Evolutionary conservation across 208 protist genomes (phyloP).

Genomic region (Leishmania gerbilli): DNA sequence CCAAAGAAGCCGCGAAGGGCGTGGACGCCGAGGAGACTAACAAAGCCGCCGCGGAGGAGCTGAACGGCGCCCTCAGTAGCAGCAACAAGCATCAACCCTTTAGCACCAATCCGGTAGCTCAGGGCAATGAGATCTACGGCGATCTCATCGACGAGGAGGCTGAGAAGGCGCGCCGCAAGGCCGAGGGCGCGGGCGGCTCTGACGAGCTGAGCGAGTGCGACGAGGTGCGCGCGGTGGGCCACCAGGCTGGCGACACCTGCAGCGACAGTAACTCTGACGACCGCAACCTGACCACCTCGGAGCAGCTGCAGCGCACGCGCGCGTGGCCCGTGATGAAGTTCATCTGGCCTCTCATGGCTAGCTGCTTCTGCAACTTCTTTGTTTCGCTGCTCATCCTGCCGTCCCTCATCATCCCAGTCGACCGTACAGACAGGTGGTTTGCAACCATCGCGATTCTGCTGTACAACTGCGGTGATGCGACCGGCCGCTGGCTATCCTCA

Average conservation of each 20-base stretch:
- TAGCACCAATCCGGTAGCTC: background rate
- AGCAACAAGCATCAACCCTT: slow-evolving; percentile 18
- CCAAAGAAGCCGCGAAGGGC: slow-evolving; percentile 5
- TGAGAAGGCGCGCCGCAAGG: slow-evolving; percentile 23
- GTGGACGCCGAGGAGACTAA: slow-evolving; percentile 1
- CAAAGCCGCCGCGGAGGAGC: background rate
- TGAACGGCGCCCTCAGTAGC: background rate
- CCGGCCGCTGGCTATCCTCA: slow-evolving; percentile 57
- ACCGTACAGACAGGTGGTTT: slow-evolving; percentile 74
- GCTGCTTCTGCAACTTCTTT: slow-evolving; percentile 79
- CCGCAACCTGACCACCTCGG: slow-evolving; percentile 57
- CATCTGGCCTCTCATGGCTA: slow-evolving; percentile 63
- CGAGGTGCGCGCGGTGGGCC: slow-evolving; percentile 25
- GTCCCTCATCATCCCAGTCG: slow-evolving; percentile 68
- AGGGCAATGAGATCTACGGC: slow-evolving; percentile 25
- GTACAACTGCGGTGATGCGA: slow-evolving; percentile 84
- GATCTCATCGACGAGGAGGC: slow-evolving; percentile 28
- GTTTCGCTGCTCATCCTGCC: slow-evolving; percentile 81
- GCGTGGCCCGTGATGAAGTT: slow-evolving; percentile 58
- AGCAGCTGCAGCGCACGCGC: slow-evolving; percentile 57
- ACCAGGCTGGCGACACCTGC: background rate
- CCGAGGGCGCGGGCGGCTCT: slow-evolving; percentile 7
- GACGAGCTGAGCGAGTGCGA: slow-evolving; percentile 27
- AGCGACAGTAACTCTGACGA: slow-evolving; percentile 36
- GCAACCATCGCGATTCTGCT: slow-evolving; percentile 75